phyloP scores from a whole-genome alignment of 1,284 basidiomycete genomes.

The Cystobasidiaceae sp. region DNA sequence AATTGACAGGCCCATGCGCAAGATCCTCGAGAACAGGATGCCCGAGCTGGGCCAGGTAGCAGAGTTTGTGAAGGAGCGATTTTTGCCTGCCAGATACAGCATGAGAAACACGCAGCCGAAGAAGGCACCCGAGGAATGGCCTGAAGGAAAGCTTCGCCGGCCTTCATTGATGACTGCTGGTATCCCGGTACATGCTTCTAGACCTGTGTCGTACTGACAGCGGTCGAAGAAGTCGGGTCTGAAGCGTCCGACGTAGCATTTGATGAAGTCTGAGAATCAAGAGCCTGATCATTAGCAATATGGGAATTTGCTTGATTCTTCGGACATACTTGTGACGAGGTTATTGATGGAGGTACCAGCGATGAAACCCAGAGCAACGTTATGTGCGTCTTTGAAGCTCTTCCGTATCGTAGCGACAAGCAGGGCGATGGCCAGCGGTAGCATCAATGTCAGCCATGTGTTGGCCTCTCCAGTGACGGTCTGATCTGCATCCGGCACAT shows the following conservation, averaged over 20 bases:
- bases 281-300: slow-evolving; percentile 20
- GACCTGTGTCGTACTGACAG: slow-evolving; percentile 57
- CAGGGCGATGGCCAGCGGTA: slow-evolving; percentile 33
- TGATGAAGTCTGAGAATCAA: slow-evolving; percentile 48
- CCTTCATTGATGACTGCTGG: slow-evolving; percentile 38
- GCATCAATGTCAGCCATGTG: slow-evolving; percentile 32
- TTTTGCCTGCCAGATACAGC: slow-evolving; percentile 61
- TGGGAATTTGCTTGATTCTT: too few relatives aligned
- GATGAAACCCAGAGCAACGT: slow-evolving; percentile 33
- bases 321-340: slow-evolving; percentile 19
- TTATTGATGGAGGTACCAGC: slow-evolving; percentile 15
- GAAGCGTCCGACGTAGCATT: slow-evolving; percentile 60
- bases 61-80: slow-evolving; percentile 18
- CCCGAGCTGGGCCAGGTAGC: slow-evolving; percentile 48
- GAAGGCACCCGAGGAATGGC: slow-evolving; percentile 63
- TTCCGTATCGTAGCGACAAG: slow-evolving; percentile 29
- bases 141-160: slow-evolving; percentile 58
- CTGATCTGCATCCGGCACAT: slow-evolving; percentile 9
- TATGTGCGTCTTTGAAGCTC: slow-evolving; percentile 37
- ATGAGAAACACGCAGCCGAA: slow-evolving; percentile 61
- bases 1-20: slow-evolving; percentile 52
- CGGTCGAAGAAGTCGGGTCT: slow-evolving; percentile 64
- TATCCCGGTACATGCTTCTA: slow-evolving; percentile 58
- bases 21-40: slow-evolving; percentile 53
- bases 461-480: slow-evolving; percentile 11